Base-by-base conservation (phyloP, 495 filamentous ascomycete genomes). In the Trichocladium antarcticum region DNA sequence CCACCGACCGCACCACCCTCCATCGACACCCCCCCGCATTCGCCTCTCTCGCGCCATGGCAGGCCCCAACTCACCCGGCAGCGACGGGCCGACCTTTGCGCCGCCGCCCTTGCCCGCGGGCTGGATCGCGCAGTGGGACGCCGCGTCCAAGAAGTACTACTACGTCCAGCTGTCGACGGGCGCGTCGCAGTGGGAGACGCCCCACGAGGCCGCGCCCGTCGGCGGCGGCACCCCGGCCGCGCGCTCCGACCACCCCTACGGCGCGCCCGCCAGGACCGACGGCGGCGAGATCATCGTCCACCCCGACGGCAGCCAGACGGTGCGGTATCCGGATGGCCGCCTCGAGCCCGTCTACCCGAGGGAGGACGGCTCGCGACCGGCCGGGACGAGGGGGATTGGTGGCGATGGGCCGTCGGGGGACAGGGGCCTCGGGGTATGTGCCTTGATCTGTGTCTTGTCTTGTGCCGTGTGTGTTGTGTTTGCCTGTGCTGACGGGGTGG, bases 51-150 rank as follows among this genome's bases (percentile, higher is more conserved):
- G 9, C 12, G 31, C 31, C 31, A 75, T 75, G 72, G 63, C 71
- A 53, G 71, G 71, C 50, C 64, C 71, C 49, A 66, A 71, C 49
- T 77, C 75, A 50, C 78, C 79, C 34, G 76, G 79, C 58, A 77
- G 77, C 59, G 79, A 79, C 61, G 83, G 83, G 45, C 83, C 83
- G 47, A 83, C 79, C 20, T 82, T 76, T 53, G 76, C 80, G 47
- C 83, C 82, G 45, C 83, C 83, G 27, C 74, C 68, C 42, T 72
- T 87, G 19, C 83, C 83, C 14, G 68, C 78, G n/a, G 83, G 83
- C 53, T 87, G 83, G 83, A 84, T 89, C 51, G 82, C 85, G 16
- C 85, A 90, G 64, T 89, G 85, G 84, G 85, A 90, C 60, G 81
- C 78, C 41, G 60, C 71, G 37, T 79, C 74, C 43, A 76, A 78